phyloP scores from a whole-genome alignment of 192 early-diverging fungal species.

The Entrophospora sp. region DNA sequence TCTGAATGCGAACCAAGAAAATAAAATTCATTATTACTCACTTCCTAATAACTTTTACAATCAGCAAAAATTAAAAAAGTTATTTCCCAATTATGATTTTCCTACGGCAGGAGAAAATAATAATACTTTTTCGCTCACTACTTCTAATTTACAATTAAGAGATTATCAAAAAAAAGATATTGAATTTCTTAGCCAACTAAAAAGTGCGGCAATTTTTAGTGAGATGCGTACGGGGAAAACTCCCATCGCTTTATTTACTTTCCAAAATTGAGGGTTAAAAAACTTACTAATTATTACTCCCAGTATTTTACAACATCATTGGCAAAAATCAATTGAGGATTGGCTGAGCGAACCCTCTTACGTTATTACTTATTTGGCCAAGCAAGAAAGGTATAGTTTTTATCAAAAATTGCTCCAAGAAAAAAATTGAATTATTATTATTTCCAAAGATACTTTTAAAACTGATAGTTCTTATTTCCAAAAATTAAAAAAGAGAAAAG shows the following conservation, averaged over 20 bases:
- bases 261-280: background rate
- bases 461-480: background rate
- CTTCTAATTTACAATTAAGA: background rate
- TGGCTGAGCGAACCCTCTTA: background rate
- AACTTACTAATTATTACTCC: conserved; percentile 8
- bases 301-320: conserved; percentile 8
- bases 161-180: background rate
- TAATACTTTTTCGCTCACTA: background rate
- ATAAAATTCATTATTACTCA: background rate
- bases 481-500: background rate
- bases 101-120: too few species aligned
- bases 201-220: conserved; percentile 9
- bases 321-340: conserved; percentile 1
- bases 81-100: conserved; percentile 8
- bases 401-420: background rate
- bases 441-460: conserved; percentile 16
- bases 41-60: background rate
- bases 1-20: background rate
- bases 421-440: conserved; percentile 2
- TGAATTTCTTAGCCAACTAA: background rate
- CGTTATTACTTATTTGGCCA: conserved; percentile 1
- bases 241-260: conserved; percentile 7
- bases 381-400: background rate
- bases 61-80: conserved; percentile 2
- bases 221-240: conserved; percentile 13